Percentiles rank a stretch among this genome's conserved stretches.
These are phyloP conservation scores for Gaertneriomyces sp. DNA, from an alignment of 192 early-diverging fungal species.

Conservation along the genomic window DNA sequence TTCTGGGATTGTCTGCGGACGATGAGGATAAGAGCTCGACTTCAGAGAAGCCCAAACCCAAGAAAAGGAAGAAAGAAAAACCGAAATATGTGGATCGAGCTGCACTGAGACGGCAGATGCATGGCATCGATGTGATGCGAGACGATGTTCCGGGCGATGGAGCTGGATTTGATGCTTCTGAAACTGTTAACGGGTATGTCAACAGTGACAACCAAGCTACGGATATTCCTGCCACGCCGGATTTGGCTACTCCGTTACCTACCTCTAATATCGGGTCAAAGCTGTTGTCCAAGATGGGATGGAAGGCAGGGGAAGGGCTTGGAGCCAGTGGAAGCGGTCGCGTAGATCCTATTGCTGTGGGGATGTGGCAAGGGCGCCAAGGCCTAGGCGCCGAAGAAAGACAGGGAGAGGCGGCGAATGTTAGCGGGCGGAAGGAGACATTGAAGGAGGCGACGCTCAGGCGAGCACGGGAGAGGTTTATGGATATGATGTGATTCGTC, in stretches of 20 bases:
- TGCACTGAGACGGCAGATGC: slow-evolving; percentile 22
- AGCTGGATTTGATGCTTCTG: too few relatives aligned
- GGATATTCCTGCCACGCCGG: too few relatives aligned
- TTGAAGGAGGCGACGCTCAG: slow-evolving; percentile 24
- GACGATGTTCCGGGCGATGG: too few relatives aligned
- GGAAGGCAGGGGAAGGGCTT: slow-evolving; percentile 32
- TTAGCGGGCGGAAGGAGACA: slow-evolving; percentile 15
- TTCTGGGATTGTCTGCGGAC: not conserved
- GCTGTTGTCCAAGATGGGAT: slow-evolving; percentile 36
- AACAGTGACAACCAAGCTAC: too few relatives aligned
- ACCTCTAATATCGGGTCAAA: slow-evolving; percentile 19
- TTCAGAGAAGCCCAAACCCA: slow-evolving; percentile 1
- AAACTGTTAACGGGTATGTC: too few relatives aligned
- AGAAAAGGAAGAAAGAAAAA: not conserved
- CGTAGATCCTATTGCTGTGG: slow-evolving; percentile 24
- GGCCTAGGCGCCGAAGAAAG: slow-evolving; percentile 15
- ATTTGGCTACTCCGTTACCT: too few relatives aligned
- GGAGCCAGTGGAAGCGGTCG: slow-evolving; percentile 24
- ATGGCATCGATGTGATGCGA: not conserved
- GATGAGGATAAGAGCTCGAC: not conserved
- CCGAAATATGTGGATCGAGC: slow-evolving; percentile 24
- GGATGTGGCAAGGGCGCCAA: slow-evolving; percentile 7
- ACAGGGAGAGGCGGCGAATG: not conserved
- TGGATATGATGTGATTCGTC: slow-evolving; percentile 1
- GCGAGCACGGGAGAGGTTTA: slow-evolving; percentile 21